Conservation (phyloP, 2,329 filamentous ascomycete genomes). For the Claviceps purpurea region DNA sequence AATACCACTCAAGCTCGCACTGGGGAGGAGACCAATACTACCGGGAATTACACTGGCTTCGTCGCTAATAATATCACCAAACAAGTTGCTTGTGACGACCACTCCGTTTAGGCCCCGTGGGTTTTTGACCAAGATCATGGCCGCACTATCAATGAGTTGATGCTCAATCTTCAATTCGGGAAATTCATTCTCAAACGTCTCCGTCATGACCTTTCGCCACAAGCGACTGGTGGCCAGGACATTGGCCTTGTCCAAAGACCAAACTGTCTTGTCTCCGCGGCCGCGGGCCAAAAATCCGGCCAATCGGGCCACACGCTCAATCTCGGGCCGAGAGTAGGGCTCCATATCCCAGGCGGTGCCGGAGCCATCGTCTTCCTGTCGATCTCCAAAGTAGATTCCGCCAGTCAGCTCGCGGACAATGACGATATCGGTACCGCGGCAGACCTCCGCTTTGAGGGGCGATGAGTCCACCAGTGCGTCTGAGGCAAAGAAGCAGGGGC, state of each 20-base stretch:
- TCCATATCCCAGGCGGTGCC: conserved; percentile 71
- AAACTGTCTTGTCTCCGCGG: conserved; percentile 52
- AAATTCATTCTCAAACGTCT: conserved; percentile 81
- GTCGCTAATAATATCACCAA: conserved; percentile 91
- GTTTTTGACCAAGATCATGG: conserved; percentile 96
- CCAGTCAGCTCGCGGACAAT: conserved; percentile 86
- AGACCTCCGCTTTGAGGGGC: conserved; percentile 75
- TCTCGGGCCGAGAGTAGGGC: conserved; percentile 70
- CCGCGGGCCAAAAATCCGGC: conserved; percentile 69
- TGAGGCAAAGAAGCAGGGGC: conserved; percentile 90
- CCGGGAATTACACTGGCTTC: conserved; percentile 58
- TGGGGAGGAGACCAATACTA: conserved; percentile 30
- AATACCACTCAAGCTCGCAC: conserved; percentile 30
- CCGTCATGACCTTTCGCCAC: conserved; percentile 77
- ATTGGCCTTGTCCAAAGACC: conserved; percentile 90
- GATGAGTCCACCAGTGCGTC: conserved; percentile 72
- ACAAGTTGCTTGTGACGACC: conserved; percentile 76
- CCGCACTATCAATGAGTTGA: conserved; percentile 86
- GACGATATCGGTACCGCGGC: conserved; percentile 79
- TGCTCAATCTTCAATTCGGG: conserved; percentile 72
- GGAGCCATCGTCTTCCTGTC: conserved; percentile 36
- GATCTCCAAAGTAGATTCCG: conserved; percentile 90
- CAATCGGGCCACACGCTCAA: conserved; percentile 76
- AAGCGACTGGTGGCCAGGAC: conserved; percentile 80
- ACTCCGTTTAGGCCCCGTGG: conserved; percentile 78